Evolutionary conservation across 2,329 filamentous ascomycete genomes (phyloP), one percentile per base, ranked within the genome.

Genomic region (Aspergillus unguis): DNA sequence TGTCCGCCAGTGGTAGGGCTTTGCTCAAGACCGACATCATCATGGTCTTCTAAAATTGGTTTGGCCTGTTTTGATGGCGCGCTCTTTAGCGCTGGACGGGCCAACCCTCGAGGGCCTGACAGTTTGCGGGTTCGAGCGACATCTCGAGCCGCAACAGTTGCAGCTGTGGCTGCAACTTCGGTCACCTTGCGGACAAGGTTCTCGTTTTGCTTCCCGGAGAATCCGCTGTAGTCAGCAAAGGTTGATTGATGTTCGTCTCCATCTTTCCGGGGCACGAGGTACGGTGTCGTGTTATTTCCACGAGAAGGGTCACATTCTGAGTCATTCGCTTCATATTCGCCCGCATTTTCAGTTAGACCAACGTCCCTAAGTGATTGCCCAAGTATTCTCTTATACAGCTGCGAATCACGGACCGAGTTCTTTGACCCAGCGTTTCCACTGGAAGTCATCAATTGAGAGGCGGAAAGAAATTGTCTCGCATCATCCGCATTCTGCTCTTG

Each of bases 121-220:
- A 75, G 66, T 54, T 78, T 82, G 43, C 79, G 79, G 41, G 74
- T 72, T 50, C 78, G 77, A 11, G 79, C 77, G 3, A 84, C 85
- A 73, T 96, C 91, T 55, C 89, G 83, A 40, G 92, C 89, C 43
- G 92, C 92, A 58, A 95, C 84, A 2, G 91, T 86, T 1, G 90
- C 92, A 17, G 92, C 92, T 0, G 92, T 94, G 5, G 94, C 92
- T 6, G 92, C 92, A 69, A 97, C 89, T 73, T 97, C 94, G 3
- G 91, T 90, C 11, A 97, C 90, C 64, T 95, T 90, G 43, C 90
- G 88, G 25, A 90, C 85, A 11, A 97, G 78, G 31, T 82, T 82
- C 61, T 86, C 85, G 68, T 92, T 96, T 60, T 96, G 89, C 56
- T 90, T 86, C 42, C 89, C 85, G 10, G 88, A 88, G 25, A 96